Evolutionary conservation across 768 basidiomycete genomes (phyloP), one percentile per base, ranked within the genome.

Genomic region (Hemileccinum rubropunctum): DNA sequence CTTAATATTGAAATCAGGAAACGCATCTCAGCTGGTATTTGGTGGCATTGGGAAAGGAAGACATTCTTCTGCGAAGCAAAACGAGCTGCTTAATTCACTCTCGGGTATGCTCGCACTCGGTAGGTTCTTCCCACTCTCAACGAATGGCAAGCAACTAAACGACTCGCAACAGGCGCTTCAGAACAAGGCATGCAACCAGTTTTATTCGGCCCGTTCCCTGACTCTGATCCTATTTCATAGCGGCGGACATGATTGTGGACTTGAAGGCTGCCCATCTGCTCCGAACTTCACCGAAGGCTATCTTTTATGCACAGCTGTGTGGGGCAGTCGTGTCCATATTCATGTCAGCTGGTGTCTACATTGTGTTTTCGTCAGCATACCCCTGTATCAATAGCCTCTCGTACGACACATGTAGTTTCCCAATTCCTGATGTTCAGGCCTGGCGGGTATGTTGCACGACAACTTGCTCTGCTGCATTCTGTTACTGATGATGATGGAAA

Each of bases 231-330:
- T 30, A 12, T 9, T 8, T 30, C 5, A 20, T 27, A 66, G 74
- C 80, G 20, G 59, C 75, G 27, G 84, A 86, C 61, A 84, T 86
- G 84, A 79, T 78, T 40, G 77, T 82, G 48, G 84, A 86, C 62
- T 63, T 85, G 57, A 84, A 85, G 69, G 81, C 84, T n/a, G 81
- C 81, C 52, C 83, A 83, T 62, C 79, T 86, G 50, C 74, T 84
- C 21, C 72, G 83, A 44, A 78, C 82, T 12, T 84, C 82, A 57
- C 83, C 83, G 34, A 74, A 67, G 48, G 79, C 80, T 63, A 79
- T 84, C 67, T 84, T 84, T 59, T 69, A 80, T 52, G 81, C 78
- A 21, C 82, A 83, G 65, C 67, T 83, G 3, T 73, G 69, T 52
- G 83, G 83, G 45, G 71, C 82, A 18, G 69, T 81, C 48, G 78